Base-by-base conservation (phyloP, 768 basidiomycete genomes). In the Hemileccinum rubropunctum region DNA sequence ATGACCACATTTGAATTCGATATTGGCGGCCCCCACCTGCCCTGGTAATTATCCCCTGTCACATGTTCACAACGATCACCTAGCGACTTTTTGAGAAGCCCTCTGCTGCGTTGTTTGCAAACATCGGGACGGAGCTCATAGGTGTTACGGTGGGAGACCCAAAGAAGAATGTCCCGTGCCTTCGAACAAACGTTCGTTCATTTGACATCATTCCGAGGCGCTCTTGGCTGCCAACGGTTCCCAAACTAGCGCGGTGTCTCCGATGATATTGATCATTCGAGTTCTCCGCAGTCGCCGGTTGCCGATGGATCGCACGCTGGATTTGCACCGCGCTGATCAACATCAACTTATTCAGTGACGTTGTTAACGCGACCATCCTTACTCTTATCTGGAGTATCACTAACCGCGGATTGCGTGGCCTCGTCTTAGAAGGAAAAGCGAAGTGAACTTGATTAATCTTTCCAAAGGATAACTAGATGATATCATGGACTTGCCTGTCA, bases 41-140 rank as follows among this genome's bases (percentile, higher is more conserved):
- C n/a, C n/a, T n/a, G n/a, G n/a, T n/a, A n/a, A n/a, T n/a, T 81
- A 81, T 62, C 71, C 83, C 32, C 50, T 71, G 40, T 58, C 54
- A 35, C 70, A 78, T 57, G 80, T 81, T 21, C 75, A 80, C 56
- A 70, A 79, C 51, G 66, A 72, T 5, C 67, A 70, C 42, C 30
- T n/a, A 13, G 70, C 79, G 2, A 78, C 77, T 51, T 86, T 87
- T 73, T 72, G 83, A 18, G 4, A 89, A 84, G n/a, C n/a, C n/a
- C n/a, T n/a, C n/a, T n/a, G n/a, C n/a, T 53, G 86, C 83, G 21
- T 72, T 86, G 4, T 89, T 90, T 67, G 83, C 86, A 13, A 84
- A 79, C 63, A 80, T 83, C 50, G 84, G 86, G 27, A 91, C 87
- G 17, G 88, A 91, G 65, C 73, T 88, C 15, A 82, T 91, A 51